phyloP scores from a whole-genome alignment of 352 stramenopile genomes.

The Phytophthora boehmeriae region DNA sequence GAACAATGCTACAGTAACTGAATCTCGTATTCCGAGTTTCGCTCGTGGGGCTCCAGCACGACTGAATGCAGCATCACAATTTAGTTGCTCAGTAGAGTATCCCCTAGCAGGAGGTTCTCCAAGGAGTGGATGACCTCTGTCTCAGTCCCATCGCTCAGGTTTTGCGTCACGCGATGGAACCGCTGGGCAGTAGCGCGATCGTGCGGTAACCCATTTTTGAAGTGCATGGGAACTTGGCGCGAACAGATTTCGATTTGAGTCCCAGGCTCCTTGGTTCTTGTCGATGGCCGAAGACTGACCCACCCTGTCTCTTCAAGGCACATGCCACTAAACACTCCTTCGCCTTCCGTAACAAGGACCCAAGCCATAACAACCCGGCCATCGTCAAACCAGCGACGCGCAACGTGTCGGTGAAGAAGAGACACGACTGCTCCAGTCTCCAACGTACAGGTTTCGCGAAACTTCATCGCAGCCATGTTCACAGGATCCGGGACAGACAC shows the following conservation, averaged over 20 bases:
- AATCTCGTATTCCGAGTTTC: too few species aligned
- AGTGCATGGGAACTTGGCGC: constrained; percentile 12
- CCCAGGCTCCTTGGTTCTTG: constrained; percentile 1
- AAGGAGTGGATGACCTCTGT: too few species aligned
- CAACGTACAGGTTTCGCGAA: constrained; percentile 20
- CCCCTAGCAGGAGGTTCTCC: too few species aligned
- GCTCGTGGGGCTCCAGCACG: too few species aligned
- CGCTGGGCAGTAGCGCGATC: not conserved
- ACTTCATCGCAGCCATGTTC: constrained; percentile 26
- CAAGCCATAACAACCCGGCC: constrained; percentile 54
- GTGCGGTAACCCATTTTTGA: not conserved
- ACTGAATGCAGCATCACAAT: too few species aligned
- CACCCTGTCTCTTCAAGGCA: constrained; percentile 61
- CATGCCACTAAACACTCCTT: constrained; percentile 38
- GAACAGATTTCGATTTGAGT: constrained; percentile 18
- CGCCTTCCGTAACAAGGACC: constrained; percentile 45
- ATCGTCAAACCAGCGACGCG: constrained; percentile 35
- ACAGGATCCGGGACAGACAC: constrained; percentile 14
- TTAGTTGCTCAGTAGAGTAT: too few species aligned
- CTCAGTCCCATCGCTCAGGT: too few species aligned
- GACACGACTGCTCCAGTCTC: constrained; percentile 13
- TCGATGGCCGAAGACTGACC: constrained; percentile 35
- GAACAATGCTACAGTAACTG: too few species aligned
- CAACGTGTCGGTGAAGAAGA: constrained; percentile 14
- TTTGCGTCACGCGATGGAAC: constrained; percentile 23